These are phyloP conservation scores for Achlya hypogyna DNA, from an alignment of 352 stramenopile species.

Conservation along the genomic window DNA sequence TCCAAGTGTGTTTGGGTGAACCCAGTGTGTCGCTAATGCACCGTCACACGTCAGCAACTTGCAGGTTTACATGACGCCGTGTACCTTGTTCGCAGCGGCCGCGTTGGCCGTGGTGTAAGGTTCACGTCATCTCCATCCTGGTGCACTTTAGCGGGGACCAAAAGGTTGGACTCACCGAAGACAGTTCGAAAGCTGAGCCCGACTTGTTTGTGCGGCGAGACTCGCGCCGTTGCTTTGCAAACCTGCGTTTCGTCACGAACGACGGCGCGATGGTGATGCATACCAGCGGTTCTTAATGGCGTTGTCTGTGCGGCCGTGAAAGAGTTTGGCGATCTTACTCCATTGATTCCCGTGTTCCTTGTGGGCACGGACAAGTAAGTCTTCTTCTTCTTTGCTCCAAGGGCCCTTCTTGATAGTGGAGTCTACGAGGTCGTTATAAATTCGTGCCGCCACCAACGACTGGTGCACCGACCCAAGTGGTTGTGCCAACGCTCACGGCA, in stretches of 20 bases:
- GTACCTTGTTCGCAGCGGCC: neutral
- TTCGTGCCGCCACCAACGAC: neutral
- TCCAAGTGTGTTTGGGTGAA: neutral
- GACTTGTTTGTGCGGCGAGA: constrained; percentile 2
- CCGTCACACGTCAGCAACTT: no score
- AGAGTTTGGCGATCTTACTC: constrained; percentile 35
- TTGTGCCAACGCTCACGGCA: constrained; percentile 21
- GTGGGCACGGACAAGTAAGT: constrained; percentile 28
- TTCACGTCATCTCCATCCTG: constrained; percentile 6
- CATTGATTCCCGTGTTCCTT: constrained; percentile 32
- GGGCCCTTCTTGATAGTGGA: constrained; percentile 31
- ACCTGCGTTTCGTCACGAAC: neutral
- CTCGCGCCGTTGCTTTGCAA: constrained; percentile 17
- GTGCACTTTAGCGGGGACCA: neutral
- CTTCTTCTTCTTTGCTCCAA: constrained; percentile 35
- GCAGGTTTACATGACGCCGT: no score
- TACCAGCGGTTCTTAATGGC: constrained; percentile 49
- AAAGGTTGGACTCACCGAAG: constrained; percentile 5
- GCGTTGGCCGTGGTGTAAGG: constrained; percentile 1
- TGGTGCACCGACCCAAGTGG: neutral
- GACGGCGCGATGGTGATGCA: constrained; percentile 3
- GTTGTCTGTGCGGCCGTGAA: constrained; percentile 44
- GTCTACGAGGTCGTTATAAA: constrained; percentile 31
- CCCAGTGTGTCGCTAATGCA: neutral
- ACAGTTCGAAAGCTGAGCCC: neutral